Evolutionary conservation across 2,329 filamentous ascomycete species (phyloP).

Genomic region (Penicillium sp.): DNA sequence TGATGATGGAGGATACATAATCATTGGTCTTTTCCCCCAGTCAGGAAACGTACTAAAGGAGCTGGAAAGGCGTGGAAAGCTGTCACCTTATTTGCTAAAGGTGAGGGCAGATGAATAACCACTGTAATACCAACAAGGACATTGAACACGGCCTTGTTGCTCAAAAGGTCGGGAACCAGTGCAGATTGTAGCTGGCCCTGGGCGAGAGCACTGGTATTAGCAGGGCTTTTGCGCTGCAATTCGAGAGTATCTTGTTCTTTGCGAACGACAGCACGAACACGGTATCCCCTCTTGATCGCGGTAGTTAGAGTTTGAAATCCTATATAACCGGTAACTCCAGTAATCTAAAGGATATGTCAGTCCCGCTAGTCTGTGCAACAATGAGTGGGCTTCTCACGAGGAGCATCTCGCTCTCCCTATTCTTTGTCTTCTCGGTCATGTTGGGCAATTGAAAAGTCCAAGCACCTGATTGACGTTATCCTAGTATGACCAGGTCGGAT

Average conservation of each 20-base stretch:
- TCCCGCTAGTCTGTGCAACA: too few species aligned
- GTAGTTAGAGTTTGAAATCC: background rate
- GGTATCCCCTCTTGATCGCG: background rate
- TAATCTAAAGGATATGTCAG: background rate
- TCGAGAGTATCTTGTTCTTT: background rate
- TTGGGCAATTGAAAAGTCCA: too few species aligned
- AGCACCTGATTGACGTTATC: too few species aligned
- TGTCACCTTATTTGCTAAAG: background rate
- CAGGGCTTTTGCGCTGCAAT: background rate
- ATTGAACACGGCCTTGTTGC: background rate
- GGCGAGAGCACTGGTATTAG: background rate
- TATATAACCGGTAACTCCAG: background rate
- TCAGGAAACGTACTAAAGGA: background rate
- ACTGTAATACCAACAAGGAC: background rate
- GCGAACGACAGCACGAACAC: background rate
- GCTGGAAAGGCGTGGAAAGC: background rate
- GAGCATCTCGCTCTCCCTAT: too few species aligned
- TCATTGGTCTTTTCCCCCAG: background rate
- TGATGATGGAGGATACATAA: background rate
- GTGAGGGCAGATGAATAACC: background rate
- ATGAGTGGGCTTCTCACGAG: too few species aligned
- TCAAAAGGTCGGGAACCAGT: background rate
- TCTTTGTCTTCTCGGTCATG: too few species aligned
- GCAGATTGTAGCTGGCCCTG: background rate
- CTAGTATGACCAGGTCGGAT: too few species aligned